Conservation (phyloP, 805 yeast species). For the Candida boidinii region DNA sequence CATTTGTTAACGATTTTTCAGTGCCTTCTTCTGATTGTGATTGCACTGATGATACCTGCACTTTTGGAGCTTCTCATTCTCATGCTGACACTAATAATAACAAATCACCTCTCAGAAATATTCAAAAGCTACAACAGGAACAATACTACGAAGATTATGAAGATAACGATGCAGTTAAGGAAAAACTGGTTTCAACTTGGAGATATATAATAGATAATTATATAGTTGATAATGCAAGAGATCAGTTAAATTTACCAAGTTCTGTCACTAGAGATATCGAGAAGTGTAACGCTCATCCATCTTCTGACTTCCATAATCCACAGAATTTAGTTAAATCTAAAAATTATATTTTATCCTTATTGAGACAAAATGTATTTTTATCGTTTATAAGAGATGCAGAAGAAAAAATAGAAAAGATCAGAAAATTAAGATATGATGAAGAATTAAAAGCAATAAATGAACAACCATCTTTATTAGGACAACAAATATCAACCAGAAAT, state of each 20-base stretch:
- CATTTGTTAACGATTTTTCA: too few relatives aligned
- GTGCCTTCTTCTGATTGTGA: too few relatives aligned
- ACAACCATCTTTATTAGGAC: constrained; percentile 6
- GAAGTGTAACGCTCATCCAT: too few relatives aligned
- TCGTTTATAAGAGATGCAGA: constrained; percentile 10
- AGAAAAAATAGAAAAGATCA: constrained; percentile 3
- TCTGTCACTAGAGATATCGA: too few relatives aligned
- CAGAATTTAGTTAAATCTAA: constrained; percentile 9
- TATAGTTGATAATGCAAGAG: constrained; percentile 32
- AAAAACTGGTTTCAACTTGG: constrained; percentile 8
- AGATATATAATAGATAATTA: constrained; percentile 28
- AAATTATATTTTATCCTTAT: constrained; percentile 8
- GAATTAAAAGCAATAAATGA: not conserved
- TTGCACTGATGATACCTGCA: too few relatives aligned
- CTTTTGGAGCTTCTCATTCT: too few relatives aligned
- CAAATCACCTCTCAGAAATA: too few relatives aligned
- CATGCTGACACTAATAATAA: too few relatives aligned
- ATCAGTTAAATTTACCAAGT: constrained; percentile 41
- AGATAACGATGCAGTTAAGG: too few relatives aligned
- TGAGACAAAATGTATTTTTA: constrained; percentile 15
- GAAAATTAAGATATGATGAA: too few relatives aligned
- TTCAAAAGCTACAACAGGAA: too few relatives aligned
- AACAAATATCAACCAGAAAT: constrained; percentile 3
- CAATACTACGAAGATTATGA: too few relatives aligned
- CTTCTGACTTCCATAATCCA: constrained; percentile 12